Evolutionary conservation across 148 eudicot species (phyloP).

Genomic region (Fagopyrum esculentum): DNA sequence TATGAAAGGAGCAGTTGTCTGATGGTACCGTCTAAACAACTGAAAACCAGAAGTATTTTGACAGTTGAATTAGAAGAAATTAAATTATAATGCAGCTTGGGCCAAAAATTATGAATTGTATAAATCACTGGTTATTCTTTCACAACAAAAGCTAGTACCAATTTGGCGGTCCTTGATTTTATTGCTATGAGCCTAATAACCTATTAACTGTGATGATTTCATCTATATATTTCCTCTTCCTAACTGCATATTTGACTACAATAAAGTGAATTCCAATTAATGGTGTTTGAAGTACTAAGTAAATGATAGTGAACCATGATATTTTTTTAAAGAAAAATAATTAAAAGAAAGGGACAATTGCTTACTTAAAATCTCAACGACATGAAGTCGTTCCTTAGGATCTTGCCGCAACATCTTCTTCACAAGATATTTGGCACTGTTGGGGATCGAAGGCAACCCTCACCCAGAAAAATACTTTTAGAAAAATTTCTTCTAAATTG

Average conservation of each 20-base stretch:
- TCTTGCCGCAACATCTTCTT: conserved; percentile 83
- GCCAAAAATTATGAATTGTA: neutral
- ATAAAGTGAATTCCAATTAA: neutral
- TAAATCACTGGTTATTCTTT: neutral
- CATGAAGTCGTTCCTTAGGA: conserved; percentile 84
- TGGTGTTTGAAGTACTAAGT: neutral
- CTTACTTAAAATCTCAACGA: conserved; percentile 77
- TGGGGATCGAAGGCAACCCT: conserved; percentile 67
- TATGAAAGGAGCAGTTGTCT: neutral
- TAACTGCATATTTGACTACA: neutral
- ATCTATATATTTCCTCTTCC: neutral
- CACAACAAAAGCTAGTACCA: neutral
- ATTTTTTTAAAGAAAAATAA: neutral
- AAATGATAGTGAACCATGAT: neutral
- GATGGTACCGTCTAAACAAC: neutral
- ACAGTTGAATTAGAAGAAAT: neutral
- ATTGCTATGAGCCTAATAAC: neutral
- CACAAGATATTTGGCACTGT: conserved; percentile 89
- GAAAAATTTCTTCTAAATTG: neutral
- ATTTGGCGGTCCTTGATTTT: neutral
- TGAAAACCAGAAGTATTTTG: neutral
- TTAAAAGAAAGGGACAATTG: neutral
- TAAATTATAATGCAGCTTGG: neutral
- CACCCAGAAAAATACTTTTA: neutral
- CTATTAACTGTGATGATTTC: neutral